Evolutionary conservation across 108 stramenopile genomes (phyloP).

Genomic region (Ochromonas danica): DNA sequence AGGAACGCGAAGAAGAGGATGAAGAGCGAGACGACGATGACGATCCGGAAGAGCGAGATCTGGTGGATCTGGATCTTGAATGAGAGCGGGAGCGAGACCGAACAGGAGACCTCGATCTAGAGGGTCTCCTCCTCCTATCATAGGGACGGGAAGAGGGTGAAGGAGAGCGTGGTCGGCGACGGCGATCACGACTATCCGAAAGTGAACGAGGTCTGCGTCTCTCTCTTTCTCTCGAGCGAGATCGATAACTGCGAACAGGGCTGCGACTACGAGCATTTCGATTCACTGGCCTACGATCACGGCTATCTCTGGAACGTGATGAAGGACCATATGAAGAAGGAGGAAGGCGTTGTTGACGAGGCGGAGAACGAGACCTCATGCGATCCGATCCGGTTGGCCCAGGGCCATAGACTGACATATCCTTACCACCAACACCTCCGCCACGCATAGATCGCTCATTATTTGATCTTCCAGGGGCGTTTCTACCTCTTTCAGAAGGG

Average conservation of each 20-base stretch:
- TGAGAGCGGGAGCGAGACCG: not conserved
- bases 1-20: not conserved
- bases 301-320: too few species aligned
- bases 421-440: not conserved
- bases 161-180: not conserved
- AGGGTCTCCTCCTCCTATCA: not conserved
- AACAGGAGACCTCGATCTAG: not conserved
- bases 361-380: not conserved
- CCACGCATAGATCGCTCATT: not conserved
- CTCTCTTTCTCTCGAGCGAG: not conserved
- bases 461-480: not conserved
- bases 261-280: too few species aligned
- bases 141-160: not conserved
- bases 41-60: not conserved
- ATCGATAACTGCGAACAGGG: too few species aligned
- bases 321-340: too few species aligned
- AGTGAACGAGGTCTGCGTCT: not conserved
- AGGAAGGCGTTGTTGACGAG: not conserved
- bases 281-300: too few species aligned
- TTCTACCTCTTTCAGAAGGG: too few species aligned
- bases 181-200: not conserved
- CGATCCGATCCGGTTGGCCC: not conserved
- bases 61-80: not conserved
- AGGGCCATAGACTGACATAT: not conserved
- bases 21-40: not conserved